These are phyloP conservation scores for Aspergillus terreus DNA, from an alignment of 2,329 filamentous ascomycete genomes.

Conservation along the genomic window DNA sequence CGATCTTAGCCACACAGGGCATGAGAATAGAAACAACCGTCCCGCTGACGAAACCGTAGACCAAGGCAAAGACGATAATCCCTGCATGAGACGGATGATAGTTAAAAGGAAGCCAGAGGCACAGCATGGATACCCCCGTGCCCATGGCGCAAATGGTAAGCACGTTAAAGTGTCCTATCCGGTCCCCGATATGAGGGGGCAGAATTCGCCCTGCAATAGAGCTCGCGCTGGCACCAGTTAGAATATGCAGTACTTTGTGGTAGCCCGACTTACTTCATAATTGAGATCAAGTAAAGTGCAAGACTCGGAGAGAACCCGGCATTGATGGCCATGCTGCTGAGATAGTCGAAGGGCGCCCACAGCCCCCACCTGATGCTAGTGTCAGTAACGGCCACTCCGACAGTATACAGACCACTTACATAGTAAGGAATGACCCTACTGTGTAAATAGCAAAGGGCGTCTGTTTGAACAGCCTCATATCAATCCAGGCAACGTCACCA, in stretches of 20 bases:
- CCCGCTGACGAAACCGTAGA: slow-evolving; percentile 29
- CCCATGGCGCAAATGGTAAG: slow-evolving; percentile 11
- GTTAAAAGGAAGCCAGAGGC: slow-evolving; percentile 28
- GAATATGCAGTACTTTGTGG: neutral
- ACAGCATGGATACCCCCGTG: slow-evolving; percentile 18
- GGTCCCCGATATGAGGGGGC: slow-evolving; percentile 21
- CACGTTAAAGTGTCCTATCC: slow-evolving; percentile 26
- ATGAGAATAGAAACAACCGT: slow-evolving; percentile 26
- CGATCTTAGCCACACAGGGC: slow-evolving; percentile 27
- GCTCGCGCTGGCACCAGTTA: slow-evolving; percentile 13
- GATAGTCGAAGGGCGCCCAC: slow-evolving; percentile 24
- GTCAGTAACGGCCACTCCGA: neutral
- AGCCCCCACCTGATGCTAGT: slow-evolving; percentile 19
- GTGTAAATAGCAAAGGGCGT: slow-evolving; percentile 22
- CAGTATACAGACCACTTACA: slow-evolving; percentile 14
- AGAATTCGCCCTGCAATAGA: slow-evolving; percentile 25
- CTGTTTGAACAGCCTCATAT: slow-evolving; percentile 22
- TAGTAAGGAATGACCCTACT: slow-evolving; percentile 22
- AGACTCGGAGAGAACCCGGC: slow-evolving; percentile 17
- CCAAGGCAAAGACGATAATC: slow-evolving; percentile 24
- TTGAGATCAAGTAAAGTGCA: slow-evolving; percentile 22
- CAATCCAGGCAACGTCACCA: slow-evolving; percentile 22
- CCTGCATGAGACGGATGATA: slow-evolving; percentile 24
- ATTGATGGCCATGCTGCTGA: slow-evolving; percentile 16
- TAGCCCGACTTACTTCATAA: slow-evolving; percentile 19